Percentiles rank a stretch among this genome's conserved stretches.
Conservation (phyloP, 164 flowering plant genomes). For the Vitis labrusca region DNA sequence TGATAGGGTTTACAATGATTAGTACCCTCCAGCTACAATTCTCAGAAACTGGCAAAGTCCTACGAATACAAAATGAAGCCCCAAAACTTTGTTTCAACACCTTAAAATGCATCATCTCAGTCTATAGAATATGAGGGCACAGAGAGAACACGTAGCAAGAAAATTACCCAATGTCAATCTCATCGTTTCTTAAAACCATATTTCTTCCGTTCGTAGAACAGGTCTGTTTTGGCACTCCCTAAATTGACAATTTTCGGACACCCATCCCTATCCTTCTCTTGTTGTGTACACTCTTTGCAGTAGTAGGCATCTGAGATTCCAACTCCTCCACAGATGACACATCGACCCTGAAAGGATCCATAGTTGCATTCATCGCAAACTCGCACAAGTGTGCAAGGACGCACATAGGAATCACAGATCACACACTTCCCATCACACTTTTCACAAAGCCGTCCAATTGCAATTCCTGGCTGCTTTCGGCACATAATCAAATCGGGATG, state of each 20-base stretch:
- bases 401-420: constrained; percentile 68
- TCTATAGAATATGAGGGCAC: neutral
- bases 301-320: constrained; percentile 91
- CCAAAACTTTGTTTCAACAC: neutral
- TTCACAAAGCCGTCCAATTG: constrained; percentile 69
- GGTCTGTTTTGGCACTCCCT: constrained; percentile 88
- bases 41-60: neutral
- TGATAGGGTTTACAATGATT: neutral
- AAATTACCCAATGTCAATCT: constrained; percentile 1
- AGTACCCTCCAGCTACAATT: neutral
- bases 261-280: constrained; percentile 84
- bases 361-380: constrained; percentile 91
- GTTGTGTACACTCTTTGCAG: constrained; percentile 91
- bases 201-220: constrained; percentile 84
- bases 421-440: constrained; percentile 70
- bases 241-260: constrained; percentile 84
- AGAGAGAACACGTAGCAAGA: neutral
- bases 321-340: constrained; percentile 87
- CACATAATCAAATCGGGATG: constrained; percentile 77
- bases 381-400: constrained; percentile 77
- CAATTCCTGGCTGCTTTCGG: constrained; percentile 70
- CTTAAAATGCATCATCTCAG: neutral
- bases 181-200: constrained; percentile 86
- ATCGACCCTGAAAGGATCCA: constrained; percentile 83
- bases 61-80: neutral